Conservation (phyloP, 805 yeast genomes). For the Metschnikowia amazonensis region DNA sequence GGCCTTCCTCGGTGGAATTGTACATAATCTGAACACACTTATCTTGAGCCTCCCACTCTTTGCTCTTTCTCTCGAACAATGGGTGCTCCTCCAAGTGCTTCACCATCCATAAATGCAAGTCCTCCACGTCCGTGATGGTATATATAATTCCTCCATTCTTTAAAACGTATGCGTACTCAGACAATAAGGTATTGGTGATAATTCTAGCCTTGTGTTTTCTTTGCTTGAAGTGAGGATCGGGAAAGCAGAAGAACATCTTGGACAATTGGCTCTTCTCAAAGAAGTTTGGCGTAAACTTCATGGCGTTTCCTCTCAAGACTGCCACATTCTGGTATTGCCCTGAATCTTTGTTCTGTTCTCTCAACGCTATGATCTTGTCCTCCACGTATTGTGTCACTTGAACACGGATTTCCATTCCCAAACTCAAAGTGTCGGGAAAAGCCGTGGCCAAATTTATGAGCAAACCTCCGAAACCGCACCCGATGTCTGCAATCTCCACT, state of each 20-base stretch:
- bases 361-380: constrained; percentile 86
- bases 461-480: constrained; percentile 97
- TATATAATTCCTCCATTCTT: constrained; percentile 84
- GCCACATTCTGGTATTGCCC: constrained; percentile 74
- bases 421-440: constrained; percentile 67
- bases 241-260: constrained; percentile 96
- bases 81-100: constrained; percentile 89
- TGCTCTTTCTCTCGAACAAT: constrained; percentile 71
- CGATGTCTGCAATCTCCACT: constrained; percentile 91
- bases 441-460: constrained; percentile 72
- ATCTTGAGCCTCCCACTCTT: constrained; percentile 79
- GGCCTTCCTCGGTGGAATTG: constrained; percentile 95
- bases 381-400: constrained; percentile 97
- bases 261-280: constrained; percentile 76
- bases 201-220: constrained; percentile 97
- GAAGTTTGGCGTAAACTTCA: constrained; percentile 95
- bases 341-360: constrained; percentile 46
- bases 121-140: constrained; percentile 94
- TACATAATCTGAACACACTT: constrained; percentile 83
- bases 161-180: constrained; percentile 90
- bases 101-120: constrained; percentile 95
- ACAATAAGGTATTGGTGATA: constrained; percentile 78
- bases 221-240: constrained; percentile 98
- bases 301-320: constrained; percentile 91
- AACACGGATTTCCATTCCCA: constrained; percentile 97